These are phyloP conservation scores for Hypomontagnella monticulosa DNA, from an alignment of 495 filamentous ascomycete genomes.

Conservation along the genomic window DNA sequence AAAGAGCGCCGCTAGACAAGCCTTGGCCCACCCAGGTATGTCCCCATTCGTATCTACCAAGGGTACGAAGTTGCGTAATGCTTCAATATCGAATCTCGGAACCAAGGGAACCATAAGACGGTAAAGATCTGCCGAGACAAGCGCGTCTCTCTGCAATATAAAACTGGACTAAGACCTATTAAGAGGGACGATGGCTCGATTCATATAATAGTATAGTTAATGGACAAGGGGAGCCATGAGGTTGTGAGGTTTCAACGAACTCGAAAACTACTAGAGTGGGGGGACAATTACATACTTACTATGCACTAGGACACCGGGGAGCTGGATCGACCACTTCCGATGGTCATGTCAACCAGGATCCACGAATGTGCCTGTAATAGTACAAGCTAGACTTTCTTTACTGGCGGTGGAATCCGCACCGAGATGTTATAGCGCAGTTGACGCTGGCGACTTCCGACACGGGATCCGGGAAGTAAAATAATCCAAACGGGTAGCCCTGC, in stretches of 20 bases:
- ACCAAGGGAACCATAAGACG: slow-evolving; percentile 1
- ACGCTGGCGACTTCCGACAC: slow-evolving; percentile 8
- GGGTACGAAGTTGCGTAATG: slow-evolving; percentile 17
- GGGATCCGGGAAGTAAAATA: slow-evolving; percentile 7
- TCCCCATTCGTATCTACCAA: slow-evolving; percentile 11
- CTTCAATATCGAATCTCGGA: slow-evolving; percentile 12
- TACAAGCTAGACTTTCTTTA: slow-evolving; percentile 10
- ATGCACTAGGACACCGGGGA: slow-evolving; percentile 38
- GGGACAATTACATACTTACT: slow-evolving; percentile 35
- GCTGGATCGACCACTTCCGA: slow-evolving; percentile 34
- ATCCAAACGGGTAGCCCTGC: slow-evolving; percentile 19
- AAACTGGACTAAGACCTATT: neutral
- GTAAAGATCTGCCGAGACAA: neutral
- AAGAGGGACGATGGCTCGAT: slow-evolving; percentile 1
- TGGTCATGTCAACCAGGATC: slow-evolving; percentile 23
- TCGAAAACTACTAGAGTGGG: slow-evolving; percentile 23
- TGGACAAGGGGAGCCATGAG: slow-evolving; percentile 24
- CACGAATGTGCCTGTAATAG: slow-evolving; percentile 11
- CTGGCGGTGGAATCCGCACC: slow-evolving; percentile 30
- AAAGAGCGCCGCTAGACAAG: slow-evolving; percentile 11
- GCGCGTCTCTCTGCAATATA: neutral
- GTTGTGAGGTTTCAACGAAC: slow-evolving; percentile 22
- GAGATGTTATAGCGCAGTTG: slow-evolving; percentile 5
- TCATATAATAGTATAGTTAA: slow-evolving; percentile 28
- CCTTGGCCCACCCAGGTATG: slow-evolving; percentile 8